Conservation (phyloP, 768 basidiomycete species). For the Hydnomerulius pinastri region DNA sequence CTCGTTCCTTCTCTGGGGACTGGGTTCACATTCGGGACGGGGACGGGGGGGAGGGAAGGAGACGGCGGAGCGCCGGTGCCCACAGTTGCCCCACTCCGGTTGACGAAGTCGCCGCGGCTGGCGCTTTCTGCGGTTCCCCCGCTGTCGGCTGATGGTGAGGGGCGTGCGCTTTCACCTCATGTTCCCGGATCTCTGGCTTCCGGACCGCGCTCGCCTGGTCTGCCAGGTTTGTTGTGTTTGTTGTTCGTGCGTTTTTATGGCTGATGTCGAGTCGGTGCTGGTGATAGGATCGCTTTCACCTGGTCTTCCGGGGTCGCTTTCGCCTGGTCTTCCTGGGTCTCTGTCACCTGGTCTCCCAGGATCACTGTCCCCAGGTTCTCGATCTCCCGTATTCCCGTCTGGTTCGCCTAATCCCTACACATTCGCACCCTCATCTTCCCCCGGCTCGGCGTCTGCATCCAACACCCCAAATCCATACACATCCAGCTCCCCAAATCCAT, state of each 20-base stretch:
- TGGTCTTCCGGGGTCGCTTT: constrained; percentile 10
- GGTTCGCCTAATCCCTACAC: too few species aligned
- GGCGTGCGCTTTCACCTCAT: too few species aligned
- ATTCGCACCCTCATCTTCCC: not conserved
- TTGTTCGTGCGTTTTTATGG: too few species aligned
- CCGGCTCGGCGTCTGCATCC: constrained; percentile 10
- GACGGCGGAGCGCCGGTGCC: constrained; percentile 6
- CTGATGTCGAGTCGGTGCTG: too few species aligned
- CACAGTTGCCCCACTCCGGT: constrained; percentile 24
- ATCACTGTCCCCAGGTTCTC: constrained; percentile 22
- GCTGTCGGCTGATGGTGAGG: constrained; percentile 5
- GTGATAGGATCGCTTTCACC: too few species aligned
- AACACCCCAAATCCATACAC: constrained; percentile 6
- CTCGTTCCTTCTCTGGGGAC: constrained; percentile 18
- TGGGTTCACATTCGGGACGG: constrained; percentile 24
- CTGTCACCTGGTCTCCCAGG: constrained; percentile 13
- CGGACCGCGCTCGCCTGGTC: constrained; percentile 12
- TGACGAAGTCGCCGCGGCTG: constrained; percentile 28
- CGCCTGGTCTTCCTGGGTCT: constrained; percentile 3
- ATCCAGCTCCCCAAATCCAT: not conserved
- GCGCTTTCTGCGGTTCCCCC: constrained; percentile 16
- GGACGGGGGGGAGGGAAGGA: not conserved
- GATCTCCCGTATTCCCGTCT: constrained; percentile 17
- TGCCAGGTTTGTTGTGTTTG: constrained; percentile 13
- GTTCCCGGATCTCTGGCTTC: too few species aligned